Conservation (phyloP, 805 yeast genomes). For the Monosporozyma aquatica region DNA sequence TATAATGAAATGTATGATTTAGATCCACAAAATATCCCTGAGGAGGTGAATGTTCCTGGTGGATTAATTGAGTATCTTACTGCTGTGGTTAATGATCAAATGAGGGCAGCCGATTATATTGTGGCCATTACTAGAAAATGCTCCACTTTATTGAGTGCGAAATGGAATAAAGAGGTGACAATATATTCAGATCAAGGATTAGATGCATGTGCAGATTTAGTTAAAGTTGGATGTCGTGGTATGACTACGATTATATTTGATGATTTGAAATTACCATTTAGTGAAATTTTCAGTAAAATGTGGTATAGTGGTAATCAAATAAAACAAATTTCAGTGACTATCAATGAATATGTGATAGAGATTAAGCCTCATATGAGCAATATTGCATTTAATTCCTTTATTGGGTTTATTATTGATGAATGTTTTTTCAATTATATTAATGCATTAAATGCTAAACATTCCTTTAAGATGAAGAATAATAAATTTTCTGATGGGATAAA, state of each 20-base stretch:
- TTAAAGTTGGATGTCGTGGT: constrained; percentile 51
- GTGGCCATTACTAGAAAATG: constrained; percentile 63
- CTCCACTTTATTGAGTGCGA: constrained; percentile 47
- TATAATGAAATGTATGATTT: constrained; percentile 28
- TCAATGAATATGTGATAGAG: constrained; percentile 66
- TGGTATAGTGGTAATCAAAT: constrained; percentile 62
- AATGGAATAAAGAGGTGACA: constrained; percentile 51
- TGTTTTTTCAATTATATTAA: constrained; percentile 41
- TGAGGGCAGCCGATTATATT: constrained; percentile 56
- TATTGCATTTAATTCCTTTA: constrained; percentile 44
- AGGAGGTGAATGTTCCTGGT: constrained; percentile 44
- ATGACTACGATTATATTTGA: constrained; percentile 55
- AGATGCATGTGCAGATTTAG: constrained; percentile 71
- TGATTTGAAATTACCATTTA: constrained; percentile 57
- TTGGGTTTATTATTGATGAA: constrained; percentile 46
- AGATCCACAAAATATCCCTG: constrained; percentile 31
- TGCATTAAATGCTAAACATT: constrained; percentile 36
- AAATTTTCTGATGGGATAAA: constrained; percentile 44
- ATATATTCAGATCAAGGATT: constrained; percentile 52
- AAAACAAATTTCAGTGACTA: constrained; percentile 57
- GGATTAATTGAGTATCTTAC: constrained; percentile 75
- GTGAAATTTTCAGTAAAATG: constrained; percentile 50
- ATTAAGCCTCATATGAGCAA: constrained; percentile 44
- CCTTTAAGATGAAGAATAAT: constrained; percentile 36
- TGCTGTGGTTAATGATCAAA: constrained; percentile 80